Base-by-base conservation (phyloP, 2,329 filamentous ascomycete species). In the Alternaria viburni region DNA sequence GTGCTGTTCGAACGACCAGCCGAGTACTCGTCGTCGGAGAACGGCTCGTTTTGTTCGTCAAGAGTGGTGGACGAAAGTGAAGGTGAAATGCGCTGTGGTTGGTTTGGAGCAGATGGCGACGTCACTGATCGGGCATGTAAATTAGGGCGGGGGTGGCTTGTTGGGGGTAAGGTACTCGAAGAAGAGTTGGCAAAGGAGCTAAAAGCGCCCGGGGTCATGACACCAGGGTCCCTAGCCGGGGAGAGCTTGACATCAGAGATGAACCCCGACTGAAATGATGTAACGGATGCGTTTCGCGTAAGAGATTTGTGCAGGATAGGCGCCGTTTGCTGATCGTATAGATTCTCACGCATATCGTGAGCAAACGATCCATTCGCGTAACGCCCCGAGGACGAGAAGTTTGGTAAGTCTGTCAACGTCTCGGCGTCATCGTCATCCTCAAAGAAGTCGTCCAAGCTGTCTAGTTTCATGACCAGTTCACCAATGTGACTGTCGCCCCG, bases 291-390 rank as follows among this genome's bases (percentile, higher is more conserved):
- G 67, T 89, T 95, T 11, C 92, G 75, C 21, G 86, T 87, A 23
- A 91, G 85, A 0, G 93, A 96, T 74, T 96, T 92, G 71, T 96
- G 91, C 6, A 97, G 82, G 55, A 97, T 96, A 0, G 95, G 95
- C 11, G 96, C 85, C 7, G 96, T 96, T 76, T 97, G 93, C 78
- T 97, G 93, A 73, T 97, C 94, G 79, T 98, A 97, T 0, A 97
- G 82, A 75, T 93, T 90, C 21, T 94, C 92, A 55, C 89, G 89
- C 10, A 69, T 67, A 32, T 70, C 66, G 13, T 71, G 72, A 15
- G 66, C 51, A 62, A 75, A 78, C 6, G 73, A 63, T 5, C 72
- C 69, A 19, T 71, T 74, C 19, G 59, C 68, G 25, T 75, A 77
- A 7, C 76, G 77, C 19, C 74, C 71, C 21, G 74, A 76, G 32